These are phyloP conservation scores for Fomitopsis schrenkii DNA, from an alignment of 1,284 basidiomycete genomes.

Conservation along the genomic window DNA sequence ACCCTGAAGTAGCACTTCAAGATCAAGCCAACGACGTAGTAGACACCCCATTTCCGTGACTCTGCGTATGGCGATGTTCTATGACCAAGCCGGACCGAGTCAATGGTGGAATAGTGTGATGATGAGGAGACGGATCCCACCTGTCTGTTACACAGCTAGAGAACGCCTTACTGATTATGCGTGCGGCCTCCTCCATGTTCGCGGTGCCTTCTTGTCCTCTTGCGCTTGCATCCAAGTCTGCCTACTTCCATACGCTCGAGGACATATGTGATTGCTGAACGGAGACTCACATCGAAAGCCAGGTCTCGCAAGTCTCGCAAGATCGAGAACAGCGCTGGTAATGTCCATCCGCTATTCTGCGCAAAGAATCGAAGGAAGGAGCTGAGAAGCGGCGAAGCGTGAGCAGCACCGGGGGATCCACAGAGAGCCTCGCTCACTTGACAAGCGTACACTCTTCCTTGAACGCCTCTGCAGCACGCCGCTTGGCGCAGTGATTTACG, in stretches of 20 bases:
- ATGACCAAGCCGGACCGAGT: not conserved
- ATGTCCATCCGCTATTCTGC: slow-evolving; percentile 77
- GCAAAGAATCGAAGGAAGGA: slow-evolving; percentile 76
- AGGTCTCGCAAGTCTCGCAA: slow-evolving; percentile 78
- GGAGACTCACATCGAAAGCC: slow-evolving; percentile 59
- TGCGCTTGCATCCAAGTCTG: slow-evolving; percentile 60
- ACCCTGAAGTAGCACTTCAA: slow-evolving; percentile 95
- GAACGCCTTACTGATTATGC: slow-evolving; percentile 90
- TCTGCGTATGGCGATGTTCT: slow-evolving; percentile 56
- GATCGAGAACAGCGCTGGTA: slow-evolving; percentile 77
- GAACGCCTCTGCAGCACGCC: slow-evolving; percentile 66
- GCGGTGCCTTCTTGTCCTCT: slow-evolving; percentile 60
- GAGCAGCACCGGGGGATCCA: not conserved
- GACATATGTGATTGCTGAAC: not conserved
- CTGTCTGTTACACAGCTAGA: slow-evolving; percentile 88
- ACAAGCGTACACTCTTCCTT: slow-evolving; percentile 51
- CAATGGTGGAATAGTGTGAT: not conserved
- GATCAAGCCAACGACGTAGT: slow-evolving; percentile 89
- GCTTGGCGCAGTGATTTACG: slow-evolving; percentile 62
- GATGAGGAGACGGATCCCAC: slow-evolving; percentile 34
- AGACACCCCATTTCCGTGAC: slow-evolving; percentile 92
- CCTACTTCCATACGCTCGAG: slow-evolving; percentile 38
- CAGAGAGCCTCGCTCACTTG: slow-evolving; percentile 20
- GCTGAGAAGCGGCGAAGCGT: slow-evolving; percentile 28
- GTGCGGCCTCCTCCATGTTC: slow-evolving; percentile 88